These are phyloP conservation scores for Croton laevigatus DNA, from an alignment of 441 rosid species.

Conservation along the genomic window DNA sequence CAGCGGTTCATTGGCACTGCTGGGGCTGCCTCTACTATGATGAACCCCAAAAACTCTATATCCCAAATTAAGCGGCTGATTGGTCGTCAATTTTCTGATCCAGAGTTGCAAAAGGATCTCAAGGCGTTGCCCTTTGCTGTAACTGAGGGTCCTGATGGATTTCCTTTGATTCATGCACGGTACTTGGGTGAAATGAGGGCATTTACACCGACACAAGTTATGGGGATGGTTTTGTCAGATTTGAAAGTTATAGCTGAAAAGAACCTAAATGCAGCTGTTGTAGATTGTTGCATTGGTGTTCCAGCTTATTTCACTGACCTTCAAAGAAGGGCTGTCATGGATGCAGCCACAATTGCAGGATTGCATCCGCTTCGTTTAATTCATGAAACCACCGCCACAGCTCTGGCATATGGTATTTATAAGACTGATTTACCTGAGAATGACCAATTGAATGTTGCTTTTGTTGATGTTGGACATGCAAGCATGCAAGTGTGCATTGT, in stretches of 20 bases:
- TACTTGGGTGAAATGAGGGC: constrained; percentile 75
- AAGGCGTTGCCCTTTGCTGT: constrained; percentile 69
- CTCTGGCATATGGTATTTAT: constrained; percentile 94
- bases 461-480: constrained; percentile 89
- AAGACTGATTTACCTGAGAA: constrained; percentile 92
- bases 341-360: constrained; percentile 96
- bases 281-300: constrained; percentile 94
- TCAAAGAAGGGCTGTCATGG: constrained; percentile 89
- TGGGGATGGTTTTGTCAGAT: constrained; percentile 87
- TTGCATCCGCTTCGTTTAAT: constrained; percentile 78
- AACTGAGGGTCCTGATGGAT: constrained; percentile 84
- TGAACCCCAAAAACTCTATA: constrained; percentile 91
- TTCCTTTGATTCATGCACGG: constrained; percentile 73
- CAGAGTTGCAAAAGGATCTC: constrained; percentile 90
- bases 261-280: constrained; percentile 80
- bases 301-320: constrained; percentile 94
- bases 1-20: constrained; percentile 99
- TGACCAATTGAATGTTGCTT: constrained; percentile 83
- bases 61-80: constrained; percentile 86
- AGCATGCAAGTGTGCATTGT: constrained; percentile 97
- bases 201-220: constrained; percentile 83
- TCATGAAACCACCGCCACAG: constrained; percentile 95
- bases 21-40: constrained; percentile 94
- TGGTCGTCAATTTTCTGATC: constrained; percentile 85
- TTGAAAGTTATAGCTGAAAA: constrained; percentile 84